Conservation (phyloP, 2,329 filamentous ascomycete genomes). For the Apiospora hydei region DNA sequence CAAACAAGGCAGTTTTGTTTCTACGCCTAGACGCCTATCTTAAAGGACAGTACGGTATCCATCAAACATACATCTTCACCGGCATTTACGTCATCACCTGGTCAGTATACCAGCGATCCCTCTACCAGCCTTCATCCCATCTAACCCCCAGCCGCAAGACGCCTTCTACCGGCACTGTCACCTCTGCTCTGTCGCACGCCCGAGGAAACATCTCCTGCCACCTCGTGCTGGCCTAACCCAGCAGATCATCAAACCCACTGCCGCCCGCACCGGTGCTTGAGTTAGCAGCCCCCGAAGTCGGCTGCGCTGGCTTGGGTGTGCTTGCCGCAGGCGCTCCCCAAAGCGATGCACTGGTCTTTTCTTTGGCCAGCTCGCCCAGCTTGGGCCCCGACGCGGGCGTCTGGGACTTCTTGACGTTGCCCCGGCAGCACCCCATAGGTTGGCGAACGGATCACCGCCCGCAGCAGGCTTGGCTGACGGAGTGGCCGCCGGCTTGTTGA, state of each 20-base stretch:
- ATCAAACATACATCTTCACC: conserved; percentile 16
- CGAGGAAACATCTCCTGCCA: background rate
- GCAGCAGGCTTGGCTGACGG: conserved; percentile 60
- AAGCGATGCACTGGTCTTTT: conserved; percentile 93
- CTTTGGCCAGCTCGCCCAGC: conserved; percentile 94
- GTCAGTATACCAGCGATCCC: background rate
- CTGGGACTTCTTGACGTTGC: conserved; percentile 76
- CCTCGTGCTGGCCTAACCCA: conserved; percentile 36
- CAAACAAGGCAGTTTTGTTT: conserved; percentile 43
- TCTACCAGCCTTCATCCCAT: conserved; percentile 2
- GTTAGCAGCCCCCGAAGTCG: conserved; percentile 29
- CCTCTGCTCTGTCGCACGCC: background rate
- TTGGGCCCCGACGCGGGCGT: conserved; percentile 74
- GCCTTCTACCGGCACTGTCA: background rate
- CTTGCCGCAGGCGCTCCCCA: conserved; percentile 76
- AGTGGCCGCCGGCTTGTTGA: conserved; percentile 55
- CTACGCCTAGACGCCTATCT: conserved; percentile 53
- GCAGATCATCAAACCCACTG: conserved; percentile 42
- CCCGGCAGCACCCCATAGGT: conserved; percentile 81
- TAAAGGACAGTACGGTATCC: conserved; percentile 28
- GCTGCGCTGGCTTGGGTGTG: conserved; percentile 35
- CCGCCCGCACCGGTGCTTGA: conserved; percentile 26
- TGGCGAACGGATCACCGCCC: conserved; percentile 87
- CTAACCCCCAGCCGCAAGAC: background rate
- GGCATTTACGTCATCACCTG: conserved; percentile 23